Percentiles rank a stretch among this genome's conserved stretches.
phyloP scores from a whole-genome alignment of 768 basidiomycete genomes.

The Collybia sp. region DNA sequence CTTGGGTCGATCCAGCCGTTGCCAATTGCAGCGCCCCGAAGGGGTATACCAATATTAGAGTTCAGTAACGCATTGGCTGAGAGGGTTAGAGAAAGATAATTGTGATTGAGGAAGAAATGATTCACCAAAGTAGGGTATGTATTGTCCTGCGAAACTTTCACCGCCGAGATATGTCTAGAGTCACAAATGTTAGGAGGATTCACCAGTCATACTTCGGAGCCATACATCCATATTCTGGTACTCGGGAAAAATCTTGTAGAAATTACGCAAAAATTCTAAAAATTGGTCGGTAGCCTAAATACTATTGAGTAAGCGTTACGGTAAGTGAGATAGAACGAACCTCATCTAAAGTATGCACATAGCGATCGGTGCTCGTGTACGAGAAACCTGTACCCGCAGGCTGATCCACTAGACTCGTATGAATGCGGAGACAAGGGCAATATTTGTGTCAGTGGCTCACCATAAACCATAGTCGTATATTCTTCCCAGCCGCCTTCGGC shows the following conservation, averaged over 20 bases:
- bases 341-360: slow-evolving; percentile 73
- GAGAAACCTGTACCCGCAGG: slow-evolving; percentile 96
- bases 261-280: slow-evolving; percentile 80
- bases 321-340: slow-evolving; percentile 22
- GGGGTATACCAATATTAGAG: slow-evolving; percentile 51
- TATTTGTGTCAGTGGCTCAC: slow-evolving; percentile 50
- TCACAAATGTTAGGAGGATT: background rate
- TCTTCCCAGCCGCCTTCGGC: slow-evolving; percentile 96
- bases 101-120: background rate
- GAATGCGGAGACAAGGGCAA: slow-evolving; percentile 1
- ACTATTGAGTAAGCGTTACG: slow-evolving; percentile 4
- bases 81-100: slow-evolving; percentile 1
- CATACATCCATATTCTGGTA: slow-evolving; percentile 77
- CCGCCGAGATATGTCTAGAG: slow-evolving; percentile 90
- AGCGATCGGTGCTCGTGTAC: slow-evolving; percentile 81
- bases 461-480: slow-evolving; percentile 88
- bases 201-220: slow-evolving; percentile 9
- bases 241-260: slow-evolving; percentile 91
- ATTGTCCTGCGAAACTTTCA: slow-evolving; percentile 97
- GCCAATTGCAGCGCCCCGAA: slow-evolving; percentile 86
- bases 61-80: slow-evolving; percentile 74
- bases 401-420: slow-evolving; percentile 74
- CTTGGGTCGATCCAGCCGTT: slow-evolving; percentile 97
- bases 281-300: slow-evolving; percentile 71
- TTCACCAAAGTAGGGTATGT: slow-evolving; percentile 91